Base-by-base conservation (phyloP, 1,284 basidiomycete species). In the Mycosarcoma maydis region DNA sequence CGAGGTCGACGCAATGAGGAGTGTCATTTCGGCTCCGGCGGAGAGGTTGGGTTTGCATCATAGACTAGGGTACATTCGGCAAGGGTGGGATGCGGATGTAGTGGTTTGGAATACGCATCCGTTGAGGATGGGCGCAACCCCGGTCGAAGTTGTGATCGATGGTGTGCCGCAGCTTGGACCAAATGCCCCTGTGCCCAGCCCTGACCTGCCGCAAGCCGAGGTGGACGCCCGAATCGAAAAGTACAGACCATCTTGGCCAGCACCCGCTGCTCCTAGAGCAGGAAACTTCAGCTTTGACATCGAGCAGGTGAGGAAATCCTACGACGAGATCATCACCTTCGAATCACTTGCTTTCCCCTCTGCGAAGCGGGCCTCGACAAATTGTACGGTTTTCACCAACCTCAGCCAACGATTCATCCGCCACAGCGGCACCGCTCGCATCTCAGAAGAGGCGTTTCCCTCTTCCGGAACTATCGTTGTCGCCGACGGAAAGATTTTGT, bases 21-120 rank as follows among this genome's bases (percentile, higher is more conserved):
- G 90, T 3, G 89, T 95, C 16, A 95, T 88, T 0, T 87, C 89
- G 1, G 90, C 88, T 11, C 88, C 93, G 2, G 92, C 93, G 1
- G 86, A 85, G 33, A 86, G 89, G 2, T 84, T 92, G 59, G 93
- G 92, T 1, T 84, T 90, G 55, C 89, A 88, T 56, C 92, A 96
- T 80, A 86, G 93, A 26, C 85, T 96, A 49, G 93, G 93, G 1
- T 89, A 85, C 72, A 82, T 94, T 30, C 86, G 87, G 52, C 78
- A 85, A 75, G 90, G 91, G 16, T 85, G 82, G 61, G 84, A 82
- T 59, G 82, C 83, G 32, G 90, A 94, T 80, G 72, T 94, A n/a
- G 91, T 93, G 16, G 85, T 94, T 4, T 94, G 92, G 92, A 91
- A 94, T 72, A 89, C 87, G 20, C 92, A 92, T 82, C 92, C 92